phyloP scores from a whole-genome alignment of 169 alveolate species.

The Cryptosporidium sp. region DNA sequence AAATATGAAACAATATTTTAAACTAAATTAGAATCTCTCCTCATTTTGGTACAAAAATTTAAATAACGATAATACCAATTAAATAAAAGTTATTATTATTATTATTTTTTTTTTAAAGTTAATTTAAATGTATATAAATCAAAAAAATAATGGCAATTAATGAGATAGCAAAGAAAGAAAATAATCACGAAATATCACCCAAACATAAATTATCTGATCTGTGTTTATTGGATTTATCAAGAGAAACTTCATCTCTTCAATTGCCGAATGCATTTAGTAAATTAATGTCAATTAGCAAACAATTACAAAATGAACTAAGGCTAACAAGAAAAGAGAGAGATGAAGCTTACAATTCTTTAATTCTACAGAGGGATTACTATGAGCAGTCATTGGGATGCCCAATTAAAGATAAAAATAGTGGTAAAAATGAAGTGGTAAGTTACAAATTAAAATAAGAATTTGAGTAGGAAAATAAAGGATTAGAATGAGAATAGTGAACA shows the following conservation, averaged over 20 bases:
- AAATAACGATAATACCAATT: not conserved
- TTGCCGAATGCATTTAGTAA: slow-evolving; percentile 67
- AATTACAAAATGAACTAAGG: slow-evolving; percentile 45
- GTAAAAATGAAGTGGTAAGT: slow-evolving; percentile 41
- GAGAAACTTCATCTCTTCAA: slow-evolving; percentile 66
- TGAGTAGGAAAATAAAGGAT: not conserved
- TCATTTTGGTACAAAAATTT: not conserved
- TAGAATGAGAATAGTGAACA: no score
- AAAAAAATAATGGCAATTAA: slow-evolving; percentile 6
- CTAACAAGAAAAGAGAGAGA: slow-evolving; percentile 57
- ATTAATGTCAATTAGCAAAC: slow-evolving; percentile 45
- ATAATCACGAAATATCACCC: not conserved
- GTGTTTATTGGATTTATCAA: slow-evolving; percentile 37
- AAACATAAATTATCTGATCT: slow-evolving; percentile 27
- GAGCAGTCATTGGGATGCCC: slow-evolving; percentile 48
- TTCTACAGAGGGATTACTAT: slow-evolving; percentile 63
- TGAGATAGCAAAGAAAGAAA: not conserved
- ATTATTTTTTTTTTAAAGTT: not conserved
- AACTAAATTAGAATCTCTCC: not conserved
- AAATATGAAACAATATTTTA: not conserved
- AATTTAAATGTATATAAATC: slow-evolving; percentile 2
- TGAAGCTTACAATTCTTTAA: slow-evolving; percentile 58
- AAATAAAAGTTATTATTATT: not conserved
- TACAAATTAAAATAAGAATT: not conserved
- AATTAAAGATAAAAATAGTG: not conserved